Conservation (phyloP, 257 asterid genomes). For the Verbascum thapsus region DNA sequence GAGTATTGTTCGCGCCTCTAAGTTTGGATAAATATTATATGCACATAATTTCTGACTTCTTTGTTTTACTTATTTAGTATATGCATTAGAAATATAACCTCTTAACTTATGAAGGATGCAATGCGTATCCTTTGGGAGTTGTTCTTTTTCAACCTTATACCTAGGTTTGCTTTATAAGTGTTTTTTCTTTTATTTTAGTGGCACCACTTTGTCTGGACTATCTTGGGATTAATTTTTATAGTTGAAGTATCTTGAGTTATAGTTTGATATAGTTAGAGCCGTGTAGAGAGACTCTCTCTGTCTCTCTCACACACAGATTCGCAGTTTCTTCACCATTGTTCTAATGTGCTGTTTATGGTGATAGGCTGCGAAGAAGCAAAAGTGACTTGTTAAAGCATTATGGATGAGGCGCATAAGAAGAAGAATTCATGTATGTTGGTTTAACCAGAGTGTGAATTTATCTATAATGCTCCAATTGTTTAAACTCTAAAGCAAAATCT, state of each 20-base stretch:
- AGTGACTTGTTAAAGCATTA: conserved; percentile 26
- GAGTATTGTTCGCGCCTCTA: background rate
- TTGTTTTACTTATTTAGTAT: background rate
- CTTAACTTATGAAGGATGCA: background rate
- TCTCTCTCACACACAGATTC: no score
- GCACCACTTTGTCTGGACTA: background rate
- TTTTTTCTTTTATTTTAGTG: background rate
- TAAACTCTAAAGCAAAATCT: no score
- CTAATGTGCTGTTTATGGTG: background rate
- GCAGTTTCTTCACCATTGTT: background rate
- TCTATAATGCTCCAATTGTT: background rate
- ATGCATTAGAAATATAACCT: background rate
- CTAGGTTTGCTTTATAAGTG: background rate
- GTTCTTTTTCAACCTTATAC: background rate
- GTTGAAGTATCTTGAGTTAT: background rate
- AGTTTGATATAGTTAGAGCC: no score
- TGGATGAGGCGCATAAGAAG: conserved; percentile 15
- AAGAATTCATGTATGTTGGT: conserved; percentile 1
- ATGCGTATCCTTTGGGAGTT: background rate
- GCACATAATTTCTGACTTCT: background rate
- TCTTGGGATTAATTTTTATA: background rate
- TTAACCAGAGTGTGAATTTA: background rate
- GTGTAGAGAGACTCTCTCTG: no score
- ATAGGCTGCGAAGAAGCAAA: conserved; percentile 42
- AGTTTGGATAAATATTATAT: background rate